Evolutionary conservation across 768 basidiomycete species (phyloP), one percentile per base, ranked within the genome.

Genomic region (Trametes meyenii): DNA sequence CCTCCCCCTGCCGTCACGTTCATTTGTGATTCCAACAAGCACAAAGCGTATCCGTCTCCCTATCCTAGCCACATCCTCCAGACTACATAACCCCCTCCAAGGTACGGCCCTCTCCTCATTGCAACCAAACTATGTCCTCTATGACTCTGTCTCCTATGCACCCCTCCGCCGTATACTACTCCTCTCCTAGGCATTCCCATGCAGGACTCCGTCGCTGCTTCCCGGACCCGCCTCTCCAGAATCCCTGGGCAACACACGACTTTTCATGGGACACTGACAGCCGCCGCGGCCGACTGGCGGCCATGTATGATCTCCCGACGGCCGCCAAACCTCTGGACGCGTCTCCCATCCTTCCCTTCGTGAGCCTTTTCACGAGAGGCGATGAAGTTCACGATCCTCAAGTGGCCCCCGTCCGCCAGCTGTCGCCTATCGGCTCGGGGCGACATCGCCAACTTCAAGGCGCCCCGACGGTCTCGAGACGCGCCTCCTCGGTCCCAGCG

Each of bases 21-120:
- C 36, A 40, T 17, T 49, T 48, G 57, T 50, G 49, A 50, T 50
- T 11, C 38, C 7, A 50, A 50, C 57, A 50, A 58, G 57, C 49
- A 19, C 57, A 26, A 58, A 58, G 57, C 57, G 49, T 51, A 43
- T 48, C 46, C 45, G 26, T 19, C 49, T 33, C 23, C 26, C 21
- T 49, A 24, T 58, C 57, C 50, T 35, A 49, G 56, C 56, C 48
- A 50, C 56, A 42, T 50, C 50, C 49, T 16, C 26, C 23, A 6
- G 29, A 40, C 39, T 58, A 58, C 40, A 58, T 40, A 58, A 43
- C 17, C 45, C 19, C n/a, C 17, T 17, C 21, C 13, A 21, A 21
- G 49, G 21, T 42, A 29, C n/a, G 13, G 26, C 35, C 14, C 33
- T 35, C 43, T 46, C 46, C 17, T 21, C 35, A 17, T 43, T 33